Conservation (phyloP, 1,284 basidiomycete species). For the Taiwanofungus camphoratus region DNA sequence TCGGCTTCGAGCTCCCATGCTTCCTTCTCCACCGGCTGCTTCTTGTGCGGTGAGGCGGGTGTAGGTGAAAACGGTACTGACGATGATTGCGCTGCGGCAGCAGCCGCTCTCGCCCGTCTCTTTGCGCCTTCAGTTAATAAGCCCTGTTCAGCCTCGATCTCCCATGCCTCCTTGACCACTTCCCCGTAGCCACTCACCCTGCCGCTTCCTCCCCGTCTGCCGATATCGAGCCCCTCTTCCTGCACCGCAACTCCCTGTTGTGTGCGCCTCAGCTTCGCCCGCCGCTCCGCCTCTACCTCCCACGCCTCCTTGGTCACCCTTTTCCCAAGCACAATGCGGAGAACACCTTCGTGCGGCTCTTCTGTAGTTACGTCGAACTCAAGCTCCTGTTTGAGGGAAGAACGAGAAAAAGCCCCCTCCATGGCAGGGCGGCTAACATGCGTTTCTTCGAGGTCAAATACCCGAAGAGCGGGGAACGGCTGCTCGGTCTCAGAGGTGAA, state of each 20-base stretch:
- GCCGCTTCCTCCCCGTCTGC: not conserved
- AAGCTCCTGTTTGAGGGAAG: constrained; percentile 36
- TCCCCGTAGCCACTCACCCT: constrained; percentile 3
- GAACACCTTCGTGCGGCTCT: constrained; percentile 44
- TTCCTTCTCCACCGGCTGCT: constrained; percentile 47
- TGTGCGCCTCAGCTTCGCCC: constrained; percentile 29
- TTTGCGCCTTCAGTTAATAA: constrained; percentile 30
- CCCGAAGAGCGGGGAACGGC: constrained; percentile 44
- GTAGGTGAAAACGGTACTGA: constrained; percentile 13
- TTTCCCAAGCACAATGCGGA: constrained; percentile 62
- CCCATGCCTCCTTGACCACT: constrained; percentile 30
- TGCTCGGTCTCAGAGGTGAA: constrained; percentile 23
- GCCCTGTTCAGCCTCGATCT: constrained; percentile 32
- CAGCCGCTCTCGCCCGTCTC: constrained; percentile 26
- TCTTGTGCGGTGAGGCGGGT: constrained; percentile 17
- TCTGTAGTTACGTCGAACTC: constrained; percentile 49
- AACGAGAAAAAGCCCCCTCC: constrained; percentile 34
- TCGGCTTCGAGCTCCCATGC: constrained; percentile 75
- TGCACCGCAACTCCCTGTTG: constrained; percentile 6
- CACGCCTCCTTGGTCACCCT: constrained; percentile 63
- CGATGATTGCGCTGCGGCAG: constrained; percentile 10
- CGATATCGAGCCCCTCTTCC: constrained; percentile 6
- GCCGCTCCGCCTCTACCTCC: constrained; percentile 67
- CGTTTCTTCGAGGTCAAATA: constrained; percentile 65
- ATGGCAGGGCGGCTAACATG: constrained; percentile 42